These are phyloP conservation scores for Rosa multiflora DNA, from an alignment of 306 rosid species.

Conservation along the genomic window DNA sequence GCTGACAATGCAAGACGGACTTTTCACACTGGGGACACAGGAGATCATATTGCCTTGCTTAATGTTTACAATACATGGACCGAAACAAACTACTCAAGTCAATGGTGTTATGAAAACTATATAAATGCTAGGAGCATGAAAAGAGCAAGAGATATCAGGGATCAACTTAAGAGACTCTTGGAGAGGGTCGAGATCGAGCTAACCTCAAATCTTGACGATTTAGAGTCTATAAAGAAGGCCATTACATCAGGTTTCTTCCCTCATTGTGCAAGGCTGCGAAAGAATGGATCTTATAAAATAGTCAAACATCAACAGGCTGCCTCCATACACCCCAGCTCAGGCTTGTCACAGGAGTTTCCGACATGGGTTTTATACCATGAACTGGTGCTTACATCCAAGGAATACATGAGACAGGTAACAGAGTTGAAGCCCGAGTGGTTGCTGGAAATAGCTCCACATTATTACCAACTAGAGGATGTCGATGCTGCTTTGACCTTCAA, in stretches of 20 bases:
- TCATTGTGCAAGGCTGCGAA: conserved; percentile 62
- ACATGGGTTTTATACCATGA: conserved; percentile 85
- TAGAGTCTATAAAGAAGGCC: conserved; percentile 70
- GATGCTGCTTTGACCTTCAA: conserved; percentile 50
- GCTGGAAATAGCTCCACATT: conserved; percentile 89
- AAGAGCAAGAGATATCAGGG: conserved; percentile 85
- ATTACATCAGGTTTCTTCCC: conserved; percentile 89
- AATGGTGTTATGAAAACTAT: conserved; percentile 87
- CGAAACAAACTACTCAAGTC: conserved; percentile 80
- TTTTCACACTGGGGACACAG: conserved; percentile 81
- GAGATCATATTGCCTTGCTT: conserved; percentile 79
- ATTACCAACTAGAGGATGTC: conserved; percentile 80
- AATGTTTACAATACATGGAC: conserved; percentile 84
- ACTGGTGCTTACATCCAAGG: conserved; percentile 84
- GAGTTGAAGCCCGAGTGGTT: conserved; percentile 83
- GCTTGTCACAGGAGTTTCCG: conserved; percentile 70
- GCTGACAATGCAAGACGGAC: conserved; percentile 82
- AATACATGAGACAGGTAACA: conserved; percentile 83
- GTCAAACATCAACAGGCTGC: conserved; percentile 73
- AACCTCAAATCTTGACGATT: conserved; percentile 52
- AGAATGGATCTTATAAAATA: conserved; percentile 69
- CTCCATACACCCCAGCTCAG: conserved; percentile 89
- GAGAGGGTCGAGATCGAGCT: conserved; percentile 86
- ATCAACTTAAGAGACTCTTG: conserved; percentile 75
- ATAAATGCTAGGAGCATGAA: conserved; percentile 94